Conservation (phyloP, 805 yeast species). For the Candida parachauliodes region DNA sequence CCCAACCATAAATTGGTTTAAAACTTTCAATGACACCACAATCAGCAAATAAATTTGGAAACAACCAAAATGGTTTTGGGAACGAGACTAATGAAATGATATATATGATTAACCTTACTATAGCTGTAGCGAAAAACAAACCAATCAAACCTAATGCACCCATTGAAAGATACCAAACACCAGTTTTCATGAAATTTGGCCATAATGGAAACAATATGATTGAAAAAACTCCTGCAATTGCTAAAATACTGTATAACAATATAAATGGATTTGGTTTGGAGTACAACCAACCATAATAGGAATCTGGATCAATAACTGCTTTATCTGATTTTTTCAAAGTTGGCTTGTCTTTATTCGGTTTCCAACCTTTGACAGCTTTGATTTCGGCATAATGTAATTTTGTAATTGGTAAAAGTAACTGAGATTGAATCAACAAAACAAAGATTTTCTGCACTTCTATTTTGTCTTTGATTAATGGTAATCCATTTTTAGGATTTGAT, state of each 20-base stretch:
- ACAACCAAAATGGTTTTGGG: conserved; percentile 87
- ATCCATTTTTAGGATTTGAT: conserved; percentile 40
- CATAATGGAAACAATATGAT: conserved; percentile 86
- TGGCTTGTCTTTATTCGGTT: conserved; percentile 64
- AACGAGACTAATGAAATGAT: conserved; percentile 52
- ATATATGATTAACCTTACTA: conserved; percentile 72
- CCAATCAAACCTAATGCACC: conserved; percentile 70
- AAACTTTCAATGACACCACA: conserved; percentile 93
- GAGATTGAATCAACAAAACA: conserved; percentile 64
- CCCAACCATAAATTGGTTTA: conserved; percentile 85
- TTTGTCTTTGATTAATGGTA: conserved; percentile 43
- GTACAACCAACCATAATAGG: conserved; percentile 82
- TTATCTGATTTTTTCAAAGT: conserved; percentile 51
- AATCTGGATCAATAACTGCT: conserved; percentile 60
- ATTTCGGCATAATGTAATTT: conserved; percentile 71
- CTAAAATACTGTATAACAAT: conserved; percentile 58
- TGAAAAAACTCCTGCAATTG: conserved; percentile 60
- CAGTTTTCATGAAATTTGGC: conserved; percentile 86
- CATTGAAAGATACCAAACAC: conserved; percentile 88
- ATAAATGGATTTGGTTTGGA: conserved; percentile 67
- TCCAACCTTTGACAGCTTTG: conserved; percentile 51
- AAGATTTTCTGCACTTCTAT: conserved; percentile 61
- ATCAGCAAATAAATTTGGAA: conserved; percentile 94
- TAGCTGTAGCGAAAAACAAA: conserved; percentile 71
- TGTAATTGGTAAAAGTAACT: conserved; percentile 69